A percentile compares a stretch with the other conserved stretches of the same genome.
phyloP scores from a whole-genome alignment of 1,139 yeast genomes.

The Sugiyamaella paludigena region DNA sequence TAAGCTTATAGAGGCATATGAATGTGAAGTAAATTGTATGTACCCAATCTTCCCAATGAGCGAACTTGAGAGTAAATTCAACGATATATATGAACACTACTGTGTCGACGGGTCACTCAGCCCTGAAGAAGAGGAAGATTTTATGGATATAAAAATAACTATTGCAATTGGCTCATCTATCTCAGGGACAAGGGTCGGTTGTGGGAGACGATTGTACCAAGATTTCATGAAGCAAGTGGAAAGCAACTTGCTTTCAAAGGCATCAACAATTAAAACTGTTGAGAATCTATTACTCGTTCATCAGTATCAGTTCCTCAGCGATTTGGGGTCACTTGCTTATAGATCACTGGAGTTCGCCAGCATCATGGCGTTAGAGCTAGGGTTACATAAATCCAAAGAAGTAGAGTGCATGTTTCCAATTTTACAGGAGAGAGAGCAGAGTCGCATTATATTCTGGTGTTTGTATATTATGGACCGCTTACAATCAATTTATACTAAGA shows the following conservation, averaged over 20 bases:
- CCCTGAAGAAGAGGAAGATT: conserved; percentile 11
- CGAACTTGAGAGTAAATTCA: conserved; percentile 20
- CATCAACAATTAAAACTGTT: conserved; percentile 19
- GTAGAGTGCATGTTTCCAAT: conserved; percentile 18
- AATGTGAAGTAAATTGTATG: conserved; percentile 28
- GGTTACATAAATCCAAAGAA: conserved; percentile 24
- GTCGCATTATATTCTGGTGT: conserved; percentile 28
- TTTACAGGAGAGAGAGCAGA: conserved; percentile 19
- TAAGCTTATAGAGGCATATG: conserved; percentile 23
- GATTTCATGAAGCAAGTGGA: conserved; percentile 19
- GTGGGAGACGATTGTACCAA: conserved; percentile 22
- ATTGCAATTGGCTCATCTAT: conserved; percentile 26
- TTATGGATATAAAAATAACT: conserved; percentile 21
- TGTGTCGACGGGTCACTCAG: background rate
- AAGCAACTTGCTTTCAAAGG: conserved; percentile 17
- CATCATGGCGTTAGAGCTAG: conserved; percentile 26
- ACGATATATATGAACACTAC: conserved; percentile 13
- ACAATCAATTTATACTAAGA: conserved; percentile 24
- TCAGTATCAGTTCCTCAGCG: conserved; percentile 28
- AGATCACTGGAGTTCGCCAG: conserved; percentile 27
- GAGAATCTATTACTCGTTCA: conserved; percentile 24
- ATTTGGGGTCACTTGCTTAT: conserved; percentile 25
- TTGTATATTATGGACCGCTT: conserved; percentile 27
- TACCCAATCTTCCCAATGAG: conserved; percentile 28
- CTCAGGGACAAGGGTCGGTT: conserved; percentile 18